Conservation (phyloP, 768 basidiomycete genomes). For the Cystobasidiopsis lactophilus region DNA sequence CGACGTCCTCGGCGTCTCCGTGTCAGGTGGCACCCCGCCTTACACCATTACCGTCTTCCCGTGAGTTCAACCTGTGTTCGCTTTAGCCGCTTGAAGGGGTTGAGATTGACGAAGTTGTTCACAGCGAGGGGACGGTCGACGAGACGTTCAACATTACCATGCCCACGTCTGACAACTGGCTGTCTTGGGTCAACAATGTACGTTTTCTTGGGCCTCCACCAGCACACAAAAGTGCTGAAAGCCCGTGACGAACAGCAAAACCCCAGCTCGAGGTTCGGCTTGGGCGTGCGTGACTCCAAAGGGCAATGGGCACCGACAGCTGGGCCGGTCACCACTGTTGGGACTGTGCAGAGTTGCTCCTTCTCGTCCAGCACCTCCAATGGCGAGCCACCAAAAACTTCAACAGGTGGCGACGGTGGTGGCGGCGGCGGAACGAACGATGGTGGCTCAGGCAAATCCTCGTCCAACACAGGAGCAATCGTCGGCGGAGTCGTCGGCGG, state of each 20-base stretch:
- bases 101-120: too few relatives aligned
- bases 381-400: neutral
- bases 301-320: neutral
- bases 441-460: neutral
- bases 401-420: neutral
- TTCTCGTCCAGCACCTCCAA: neutral
- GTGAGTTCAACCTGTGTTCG: too few relatives aligned
- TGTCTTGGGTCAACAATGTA: neutral
- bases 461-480: neutral
- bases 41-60: neutral
- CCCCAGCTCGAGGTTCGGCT: neutral
- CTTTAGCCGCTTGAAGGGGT: too few relatives aligned
- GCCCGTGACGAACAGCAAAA: too few relatives aligned
- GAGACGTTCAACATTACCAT: neutral
- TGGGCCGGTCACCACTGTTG: neutral
- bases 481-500: slow-evolving; percentile 1
- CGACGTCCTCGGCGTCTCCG: neutral
- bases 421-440: neutral
- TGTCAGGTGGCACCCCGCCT: neutral
- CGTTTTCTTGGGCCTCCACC: too few relatives aligned
- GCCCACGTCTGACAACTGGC: neutral
- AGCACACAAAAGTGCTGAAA: too few relatives aligned
- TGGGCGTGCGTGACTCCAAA: neutral
- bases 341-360: neutral
- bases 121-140: too few relatives aligned